phyloP scores from a whole-genome alignment of 306 rosid species.

The Sesbania bispinosa region DNA sequence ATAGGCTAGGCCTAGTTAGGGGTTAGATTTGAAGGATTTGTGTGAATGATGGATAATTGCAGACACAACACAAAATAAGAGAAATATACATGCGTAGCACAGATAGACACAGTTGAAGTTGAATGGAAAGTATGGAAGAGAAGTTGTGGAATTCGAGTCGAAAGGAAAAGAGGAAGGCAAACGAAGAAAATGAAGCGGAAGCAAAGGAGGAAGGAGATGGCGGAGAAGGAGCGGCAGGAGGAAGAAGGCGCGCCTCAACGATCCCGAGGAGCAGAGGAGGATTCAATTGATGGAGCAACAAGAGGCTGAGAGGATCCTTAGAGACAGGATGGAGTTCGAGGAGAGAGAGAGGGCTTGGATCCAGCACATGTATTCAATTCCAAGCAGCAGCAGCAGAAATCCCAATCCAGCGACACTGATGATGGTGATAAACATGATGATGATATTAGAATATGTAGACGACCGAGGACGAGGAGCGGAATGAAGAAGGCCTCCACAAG shows the following conservation, averaged over 20 bases:
- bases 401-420: slow-evolving; percentile 4
- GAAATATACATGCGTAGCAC: too few species aligned
- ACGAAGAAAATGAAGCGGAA: slow-evolving; percentile 75
- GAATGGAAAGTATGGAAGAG: neutral
- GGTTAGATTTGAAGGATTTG: too few species aligned
- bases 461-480: neutral
- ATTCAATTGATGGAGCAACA: slow-evolving; percentile 40
- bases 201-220: slow-evolving; percentile 60
- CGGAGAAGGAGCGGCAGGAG: slow-evolving; percentile 51
- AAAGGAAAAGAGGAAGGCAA: slow-evolving; percentile 85
- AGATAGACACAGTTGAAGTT: too few species aligned
- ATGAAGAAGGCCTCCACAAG: slow-evolving; percentile 64
- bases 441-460: slow-evolving; percentile 45
- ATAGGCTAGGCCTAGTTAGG: too few species aligned
- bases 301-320: slow-evolving; percentile 61
- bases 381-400: neutral
- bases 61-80: too few species aligned
- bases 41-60: too few species aligned
- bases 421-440: slow-evolving; percentile 47
- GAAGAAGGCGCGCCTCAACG: slow-evolving; percentile 54
- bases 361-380: slow-evolving; percentile 5
- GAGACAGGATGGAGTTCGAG: slow-evolving; percentile 52
- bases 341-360: slow-evolving; percentile 75
- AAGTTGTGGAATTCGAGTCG: slow-evolving; percentile 24
- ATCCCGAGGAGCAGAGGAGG: slow-evolving; percentile 61